Evolutionary conservation across 352 stramenopile genomes (phyloP).

Genomic region (Globisporangium cederbergense): DNA sequence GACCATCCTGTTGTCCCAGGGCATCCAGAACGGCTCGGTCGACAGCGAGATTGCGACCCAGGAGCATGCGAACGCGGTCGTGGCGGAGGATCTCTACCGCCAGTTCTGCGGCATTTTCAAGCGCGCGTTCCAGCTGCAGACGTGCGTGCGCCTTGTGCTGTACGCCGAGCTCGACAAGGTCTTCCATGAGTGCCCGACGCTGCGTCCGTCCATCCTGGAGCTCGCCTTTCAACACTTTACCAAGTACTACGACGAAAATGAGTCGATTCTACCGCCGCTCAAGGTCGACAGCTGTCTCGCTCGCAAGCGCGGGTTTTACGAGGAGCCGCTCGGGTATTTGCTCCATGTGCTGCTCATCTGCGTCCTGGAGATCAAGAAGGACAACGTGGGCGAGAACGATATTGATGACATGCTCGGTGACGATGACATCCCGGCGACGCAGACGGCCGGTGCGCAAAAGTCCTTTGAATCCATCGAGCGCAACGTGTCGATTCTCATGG

Average conservation of each 20-base stretch:
- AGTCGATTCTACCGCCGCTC: conserved; percentile 39
- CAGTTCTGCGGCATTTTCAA: conserved; percentile 61
- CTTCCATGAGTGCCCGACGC: conserved; percentile 38
- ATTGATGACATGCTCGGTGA: conserved; percentile 32
- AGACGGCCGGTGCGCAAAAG: conserved; percentile 23
- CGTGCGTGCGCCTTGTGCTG: conserved; percentile 36
- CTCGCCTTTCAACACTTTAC: conserved; percentile 42
- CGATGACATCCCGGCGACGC: conserved; percentile 34
- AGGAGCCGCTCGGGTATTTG: conserved; percentile 39
- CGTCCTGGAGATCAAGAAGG: conserved; percentile 21
- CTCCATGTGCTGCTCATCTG: conserved; percentile 39
- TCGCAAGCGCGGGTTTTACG: conserved; percentile 28
- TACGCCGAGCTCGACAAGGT: conserved; percentile 45
- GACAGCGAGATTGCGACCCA: conserved; percentile 32
- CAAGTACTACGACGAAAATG: conserved; percentile 48
- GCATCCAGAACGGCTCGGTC: conserved; percentile 5
- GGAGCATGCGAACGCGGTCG: conserved; percentile 34
- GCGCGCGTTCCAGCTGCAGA: conserved; percentile 43
- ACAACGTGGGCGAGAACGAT: conserved; percentile 6
- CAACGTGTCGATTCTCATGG: conserved; percentile 34
- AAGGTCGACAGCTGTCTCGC: conserved; percentile 39
- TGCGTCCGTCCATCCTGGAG: conserved; percentile 39
- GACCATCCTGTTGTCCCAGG: conserved; percentile 31
- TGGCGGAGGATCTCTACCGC: conserved; percentile 48
- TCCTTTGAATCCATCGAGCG: conserved; percentile 22